Base-by-base conservation (phyloP, 495 filamentous ascomycete genomes). In the Chaetomium cochliodes region DNA sequence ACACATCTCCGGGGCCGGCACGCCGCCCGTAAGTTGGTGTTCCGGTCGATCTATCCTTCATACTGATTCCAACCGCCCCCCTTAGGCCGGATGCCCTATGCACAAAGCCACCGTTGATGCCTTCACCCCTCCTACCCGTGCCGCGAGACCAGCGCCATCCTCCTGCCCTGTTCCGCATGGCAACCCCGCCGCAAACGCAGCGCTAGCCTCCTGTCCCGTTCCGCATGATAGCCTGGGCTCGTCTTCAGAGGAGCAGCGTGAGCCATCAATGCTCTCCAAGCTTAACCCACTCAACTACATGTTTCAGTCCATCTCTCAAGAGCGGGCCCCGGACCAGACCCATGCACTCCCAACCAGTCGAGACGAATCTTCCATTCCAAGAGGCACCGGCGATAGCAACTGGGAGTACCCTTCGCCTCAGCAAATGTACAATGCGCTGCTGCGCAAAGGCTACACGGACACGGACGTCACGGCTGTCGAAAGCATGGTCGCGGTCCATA, bases 341-440 rank as follows among this genome's bases (percentile, higher is more conserved):
- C 74, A 88, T 13, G 77, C 81, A 41, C 86, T 98, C 0, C 89
- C 91, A 0, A 87, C 91, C 16, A 84, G 87, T 3, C 90, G 94
- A 52, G 91, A 96, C 72, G 74, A 81, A 12, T 93, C 90, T 20
- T 88, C 92, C 2, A 99, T 99, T 65, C 94, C 96, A 23, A 86
- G 88, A 60, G 92, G 90, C 66, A 85, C 88, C 69, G 83, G 82
- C 46, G 79, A 85, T 20, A 86, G 87, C 15, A 94, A 92, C 70
- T 98, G 94, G 94, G 96, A 97, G 75, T 98, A 98, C 72, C 96
- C 94, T 0, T 97, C 92, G 0, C 93, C 96, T 12, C 96, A 98
- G 78, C 94, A 98, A 75, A 98, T 98, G 94, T 98, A 97, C 79
- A 99, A 98, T 72, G 94, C 96, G 0, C 88, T 98, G 81, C 78